These are phyloP conservation scores for Mycena galopus DNA, from an alignment of 768 basidiomycete genomes.

Conservation along the genomic window DNA sequence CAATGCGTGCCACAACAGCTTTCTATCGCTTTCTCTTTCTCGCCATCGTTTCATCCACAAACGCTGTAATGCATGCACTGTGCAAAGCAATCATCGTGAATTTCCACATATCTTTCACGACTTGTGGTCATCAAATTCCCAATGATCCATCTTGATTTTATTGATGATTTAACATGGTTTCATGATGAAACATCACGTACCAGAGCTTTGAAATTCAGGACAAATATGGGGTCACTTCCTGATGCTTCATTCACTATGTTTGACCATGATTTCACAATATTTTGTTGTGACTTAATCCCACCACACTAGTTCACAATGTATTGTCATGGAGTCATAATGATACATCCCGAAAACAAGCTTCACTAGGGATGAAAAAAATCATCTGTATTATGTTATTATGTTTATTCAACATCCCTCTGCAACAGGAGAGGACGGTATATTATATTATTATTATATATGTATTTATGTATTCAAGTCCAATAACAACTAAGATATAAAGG, in stretches of 20 bases:
- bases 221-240: neutral
- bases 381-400: no score
- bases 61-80: no score
- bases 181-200: conserved; percentile 2
- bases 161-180: neutral
- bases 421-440: no score
- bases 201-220: neutral
- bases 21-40: no score
- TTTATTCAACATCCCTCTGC: no score
- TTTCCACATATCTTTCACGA: neutral
- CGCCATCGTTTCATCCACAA: no score
- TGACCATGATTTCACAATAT: neutral
- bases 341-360: no score
- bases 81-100: neutral
- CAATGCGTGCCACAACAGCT: no score
- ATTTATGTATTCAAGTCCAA: no score
- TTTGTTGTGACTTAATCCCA: neutral
- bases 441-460: no score
- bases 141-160: neutral
- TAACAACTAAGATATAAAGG: no score
- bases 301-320: neutral
- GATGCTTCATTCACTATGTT: neutral
- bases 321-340: neutral
- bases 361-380: no score
- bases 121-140: neutral